These are phyloP conservation scores for Russula olivacea DNA, from an alignment of 768 basidiomycete genomes.

Conservation along the genomic window DNA sequence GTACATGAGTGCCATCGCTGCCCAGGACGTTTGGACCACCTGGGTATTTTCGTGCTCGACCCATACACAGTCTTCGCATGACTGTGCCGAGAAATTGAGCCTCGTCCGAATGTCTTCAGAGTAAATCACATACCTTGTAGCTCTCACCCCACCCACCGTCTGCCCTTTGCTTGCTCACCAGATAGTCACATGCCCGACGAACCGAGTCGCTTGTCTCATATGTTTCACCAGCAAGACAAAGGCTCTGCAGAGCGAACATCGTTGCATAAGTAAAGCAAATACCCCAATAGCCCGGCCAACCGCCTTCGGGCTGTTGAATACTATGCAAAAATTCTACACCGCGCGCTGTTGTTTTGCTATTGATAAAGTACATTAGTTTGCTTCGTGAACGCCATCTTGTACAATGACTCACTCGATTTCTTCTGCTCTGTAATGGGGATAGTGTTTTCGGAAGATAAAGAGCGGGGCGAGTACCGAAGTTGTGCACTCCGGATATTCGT, in stretches of 20 bases:
- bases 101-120: background rate
- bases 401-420: slow-evolving; percentile 65
- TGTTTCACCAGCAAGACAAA: slow-evolving; percentile 85
- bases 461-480: slow-evolving; percentile 91
- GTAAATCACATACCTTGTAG: slow-evolving; percentile 63
- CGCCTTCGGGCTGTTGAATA: slow-evolving; percentile 77
- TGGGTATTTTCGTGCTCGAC: slow-evolving; percentile 79
- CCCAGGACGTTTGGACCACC: slow-evolving; percentile 92
- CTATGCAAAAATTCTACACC: slow-evolving; percentile 80
- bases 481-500: slow-evolving; percentile 94
- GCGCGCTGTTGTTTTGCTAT: slow-evolving; percentile 53
- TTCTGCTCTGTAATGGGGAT: slow-evolving; percentile 65
- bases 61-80: slow-evolving; percentile 75
- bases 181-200: slow-evolving; percentile 74
- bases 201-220: slow-evolving; percentile 66
- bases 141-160: slow-evolving; percentile 99
- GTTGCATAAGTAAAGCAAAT: slow-evolving; percentile 98
- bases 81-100: slow-evolving; percentile 39
- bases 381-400: background rate
- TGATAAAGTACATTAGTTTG: background rate
- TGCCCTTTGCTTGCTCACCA: slow-evolving; percentile 71
- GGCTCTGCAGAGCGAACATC: slow-evolving; percentile 89
- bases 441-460: slow-evolving; percentile 74
- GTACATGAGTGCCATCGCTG: slow-evolving; percentile 86
- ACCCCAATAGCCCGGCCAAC: slow-evolving; percentile 95